phyloP scores from a whole-genome alignment of 495 filamentous ascomycete species.

The Cenococcum geophilum region DNA sequence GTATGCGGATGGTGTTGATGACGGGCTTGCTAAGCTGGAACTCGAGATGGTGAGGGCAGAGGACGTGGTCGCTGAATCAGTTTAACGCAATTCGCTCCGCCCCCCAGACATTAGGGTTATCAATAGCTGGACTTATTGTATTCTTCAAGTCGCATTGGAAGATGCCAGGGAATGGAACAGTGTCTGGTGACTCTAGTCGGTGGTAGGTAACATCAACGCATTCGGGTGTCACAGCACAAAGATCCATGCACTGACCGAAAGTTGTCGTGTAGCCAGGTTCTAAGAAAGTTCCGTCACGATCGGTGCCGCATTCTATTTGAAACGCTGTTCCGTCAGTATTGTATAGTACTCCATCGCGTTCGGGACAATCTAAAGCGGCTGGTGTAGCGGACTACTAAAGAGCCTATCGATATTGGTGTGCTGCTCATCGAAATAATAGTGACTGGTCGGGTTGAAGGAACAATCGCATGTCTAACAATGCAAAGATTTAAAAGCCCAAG shows the following conservation, averaged over 20 bases:
- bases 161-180: not conserved
- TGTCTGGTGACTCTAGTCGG: not conserved
- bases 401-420: too few species aligned
- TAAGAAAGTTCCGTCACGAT: not conserved
- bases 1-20: too few species aligned
- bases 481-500: too few species aligned
- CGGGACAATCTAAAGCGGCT: not conserved
- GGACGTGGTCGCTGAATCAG: too few species aligned
- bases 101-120: not conserved
- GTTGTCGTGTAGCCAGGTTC: not conserved
- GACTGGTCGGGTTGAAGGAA: too few species aligned
- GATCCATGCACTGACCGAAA: constrained; percentile 1
- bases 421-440: too few species aligned
- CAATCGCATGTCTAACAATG: too few species aligned
- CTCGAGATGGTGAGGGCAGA: not conserved
- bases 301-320: not conserved
- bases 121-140: not conserved
- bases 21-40: too few species aligned
- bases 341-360: not conserved
- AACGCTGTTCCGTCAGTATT: not conserved
- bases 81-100: not conserved
- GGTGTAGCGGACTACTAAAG: not conserved
- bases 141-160: not conserved
- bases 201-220: not conserved
- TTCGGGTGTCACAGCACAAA: not conserved